Conservation (phyloP, 2,329 filamentous ascomycete species). For the Exophiala oligosperma region DNA sequence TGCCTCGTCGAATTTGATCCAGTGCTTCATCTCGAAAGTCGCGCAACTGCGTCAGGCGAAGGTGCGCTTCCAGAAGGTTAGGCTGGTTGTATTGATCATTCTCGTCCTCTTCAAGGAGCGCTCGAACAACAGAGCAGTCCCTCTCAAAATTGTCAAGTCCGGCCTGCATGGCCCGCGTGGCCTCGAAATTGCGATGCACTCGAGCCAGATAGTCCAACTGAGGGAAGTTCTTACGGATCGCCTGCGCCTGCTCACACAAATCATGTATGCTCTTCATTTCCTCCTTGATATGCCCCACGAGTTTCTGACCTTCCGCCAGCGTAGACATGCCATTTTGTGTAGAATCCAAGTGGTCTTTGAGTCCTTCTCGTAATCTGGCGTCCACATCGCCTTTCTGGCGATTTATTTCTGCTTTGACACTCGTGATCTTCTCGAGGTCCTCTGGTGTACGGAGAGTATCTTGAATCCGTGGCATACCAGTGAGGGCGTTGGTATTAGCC, state of each 20-base stretch:
- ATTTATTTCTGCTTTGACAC: constrained; percentile 86
- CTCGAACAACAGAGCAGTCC: constrained; percentile 72
- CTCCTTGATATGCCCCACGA: constrained; percentile 89
- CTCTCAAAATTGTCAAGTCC: constrained; percentile 86
- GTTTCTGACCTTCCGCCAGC: constrained; percentile 85
- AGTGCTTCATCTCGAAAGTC: constrained; percentile 96
- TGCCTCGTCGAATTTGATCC: constrained; percentile 83
- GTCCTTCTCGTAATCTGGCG: constrained; percentile 80
- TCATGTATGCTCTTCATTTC: constrained; percentile 99
- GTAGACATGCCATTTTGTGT: constrained; percentile 91
- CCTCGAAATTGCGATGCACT: constrained; percentile 86
- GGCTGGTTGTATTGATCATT: constrained; percentile 85
- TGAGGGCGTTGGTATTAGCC: constrained; percentile 56
- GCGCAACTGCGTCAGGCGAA: constrained; percentile 84
- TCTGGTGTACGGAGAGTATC: constrained; percentile 94
- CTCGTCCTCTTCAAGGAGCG: constrained; percentile 79
- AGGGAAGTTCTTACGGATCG: constrained; percentile 96
- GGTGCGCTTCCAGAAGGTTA: constrained; percentile 85
- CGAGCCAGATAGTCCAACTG: constrained; percentile 63
- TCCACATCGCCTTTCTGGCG: constrained; percentile 93
- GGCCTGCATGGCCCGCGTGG: constrained; percentile 87
- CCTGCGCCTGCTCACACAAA: constrained; percentile 93
- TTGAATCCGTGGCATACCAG: constrained; percentile 72
- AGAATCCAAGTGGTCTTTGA: constrained; percentile 89
- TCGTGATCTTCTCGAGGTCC: constrained; percentile 92